Evolutionary conservation across 305 asterid genomes (phyloP).

Genomic region (Caryopteris hybrid): DNA sequence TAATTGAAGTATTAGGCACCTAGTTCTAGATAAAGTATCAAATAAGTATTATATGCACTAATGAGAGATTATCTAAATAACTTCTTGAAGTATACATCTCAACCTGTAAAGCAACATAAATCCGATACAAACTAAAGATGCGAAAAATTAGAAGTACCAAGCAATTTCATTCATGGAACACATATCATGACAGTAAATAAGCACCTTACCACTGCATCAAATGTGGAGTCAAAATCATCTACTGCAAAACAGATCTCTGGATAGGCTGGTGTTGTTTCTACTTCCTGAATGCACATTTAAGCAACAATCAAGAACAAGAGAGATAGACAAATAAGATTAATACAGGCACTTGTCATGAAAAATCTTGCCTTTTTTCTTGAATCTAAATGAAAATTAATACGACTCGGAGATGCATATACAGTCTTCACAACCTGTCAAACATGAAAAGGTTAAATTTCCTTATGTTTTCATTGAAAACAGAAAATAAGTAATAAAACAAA

Average conservation of each 20-base stretch:
- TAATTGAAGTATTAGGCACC: neutral
- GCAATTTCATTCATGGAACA: neutral
- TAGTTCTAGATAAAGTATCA: neutral
- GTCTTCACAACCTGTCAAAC: conserved; percentile 82
- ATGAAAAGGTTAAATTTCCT: conserved; percentile 10
- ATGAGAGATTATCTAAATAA: neutral
- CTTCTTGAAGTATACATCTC: neutral
- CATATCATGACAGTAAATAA: conserved; percentile 16
- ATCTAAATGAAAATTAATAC: conserved; percentile 93
- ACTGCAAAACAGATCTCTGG: conserved; percentile 99
- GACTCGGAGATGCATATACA: conserved; percentile 98
- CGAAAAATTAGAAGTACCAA: neutral
- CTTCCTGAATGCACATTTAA: conserved; percentile 63
- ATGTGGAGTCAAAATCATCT: conserved; percentile 96
- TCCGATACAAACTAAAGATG: neutral
- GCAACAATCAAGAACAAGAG: conserved; percentile 11
- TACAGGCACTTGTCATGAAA: conserved; percentile 19
- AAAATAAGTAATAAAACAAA: neutral
- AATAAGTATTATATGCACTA: neutral
- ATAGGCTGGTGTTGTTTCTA: conserved; percentile 87
- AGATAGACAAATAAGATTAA: conserved; percentile 14
- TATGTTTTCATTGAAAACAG: neutral
- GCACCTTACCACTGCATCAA: conserved; percentile 93
- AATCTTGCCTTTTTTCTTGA: conserved; percentile 72
- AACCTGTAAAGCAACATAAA: neutral